Conservation (phyloP, 129 eudicot species). For the Tagetes erecta region DNA sequence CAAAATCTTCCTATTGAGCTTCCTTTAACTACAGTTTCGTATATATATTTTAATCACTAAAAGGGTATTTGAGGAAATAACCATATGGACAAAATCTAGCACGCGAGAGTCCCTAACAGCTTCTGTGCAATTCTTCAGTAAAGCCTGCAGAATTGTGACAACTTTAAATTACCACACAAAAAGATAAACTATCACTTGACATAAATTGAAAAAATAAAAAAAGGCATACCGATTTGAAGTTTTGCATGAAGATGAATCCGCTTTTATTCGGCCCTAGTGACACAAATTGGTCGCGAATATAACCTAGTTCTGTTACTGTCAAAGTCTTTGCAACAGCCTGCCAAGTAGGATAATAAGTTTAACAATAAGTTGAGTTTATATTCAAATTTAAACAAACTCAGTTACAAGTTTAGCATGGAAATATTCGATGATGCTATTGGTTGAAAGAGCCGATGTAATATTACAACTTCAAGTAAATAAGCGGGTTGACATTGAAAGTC, state of each 20-base stretch:
- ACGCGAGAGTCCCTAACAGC: conserved; percentile 96
- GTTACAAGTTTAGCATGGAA: background rate
- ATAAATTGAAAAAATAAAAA: background rate
- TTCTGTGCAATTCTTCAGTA: conserved; percentile 68
- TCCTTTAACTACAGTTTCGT: background rate
- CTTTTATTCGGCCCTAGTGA: conserved; percentile 80
- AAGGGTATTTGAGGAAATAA: conserved; percentile 22
- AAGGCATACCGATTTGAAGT: conserved; percentile 66
- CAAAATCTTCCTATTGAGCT: background rate
- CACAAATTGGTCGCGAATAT: conserved; percentile 82
- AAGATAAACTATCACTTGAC: background rate
- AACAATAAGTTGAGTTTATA: conserved; percentile 5
- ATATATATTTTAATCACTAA: background rate
- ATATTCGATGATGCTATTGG: background rate
- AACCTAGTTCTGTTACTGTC: conserved; percentile 73
- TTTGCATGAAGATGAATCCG: conserved; percentile 79
- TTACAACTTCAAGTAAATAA: background rate
- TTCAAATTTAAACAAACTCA: background rate
- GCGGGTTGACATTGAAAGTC: background rate
- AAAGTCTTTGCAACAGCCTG: conserved; percentile 97
- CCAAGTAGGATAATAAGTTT: conserved; percentile 26
- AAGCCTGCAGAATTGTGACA: conserved; percentile 50
- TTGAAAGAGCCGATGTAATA: background rate
- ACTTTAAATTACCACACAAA: background rate
- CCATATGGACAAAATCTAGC: conserved; percentile 82